phyloP scores from a whole-genome alignment of 805 yeast genomes.

The Maudiozyma bulderi region DNA sequence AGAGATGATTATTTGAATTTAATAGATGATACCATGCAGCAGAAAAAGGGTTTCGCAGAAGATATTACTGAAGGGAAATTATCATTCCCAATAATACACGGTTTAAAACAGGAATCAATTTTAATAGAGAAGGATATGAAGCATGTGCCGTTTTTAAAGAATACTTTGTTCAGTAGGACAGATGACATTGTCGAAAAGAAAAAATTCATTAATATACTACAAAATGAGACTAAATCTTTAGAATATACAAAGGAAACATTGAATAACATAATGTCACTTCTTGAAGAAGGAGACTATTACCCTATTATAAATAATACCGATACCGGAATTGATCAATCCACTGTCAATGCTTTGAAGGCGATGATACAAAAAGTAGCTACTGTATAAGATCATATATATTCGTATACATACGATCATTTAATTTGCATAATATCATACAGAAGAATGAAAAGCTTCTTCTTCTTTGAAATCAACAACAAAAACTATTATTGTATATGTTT shows the following conservation, averaged over 20 bases:
- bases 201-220: slow-evolving; percentile 41
- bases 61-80: slow-evolving; percentile 86
- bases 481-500: not conserved
- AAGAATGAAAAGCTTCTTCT: too few species aligned
- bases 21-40: slow-evolving; percentile 34
- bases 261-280: slow-evolving; percentile 12
- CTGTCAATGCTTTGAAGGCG: not conserved
- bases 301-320: slow-evolving; percentile 5
- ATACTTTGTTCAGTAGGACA: slow-evolving; percentile 46
- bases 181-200: slow-evolving; percentile 39
- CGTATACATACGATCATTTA: too few species aligned
- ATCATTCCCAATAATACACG: slow-evolving; percentile 76
- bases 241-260: slow-evolving; percentile 17
- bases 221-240: slow-evolving; percentile 24
- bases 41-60: slow-evolving; percentile 73
- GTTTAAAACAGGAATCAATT: slow-evolving; percentile 29
- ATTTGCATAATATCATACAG: not conserved
- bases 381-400: not conserved
- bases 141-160: slow-evolving; percentile 32
- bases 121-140: slow-evolving; percentile 7
- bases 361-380: not conserved
- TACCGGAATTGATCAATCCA: not conserved
- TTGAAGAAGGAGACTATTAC: slow-evolving; percentile 15
- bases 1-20: slow-evolving; percentile 77
- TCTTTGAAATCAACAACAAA: too few species aligned